Conservation (phyloP, 108 stramenopile species). For the Aurantiochytrium sp. region DNA sequence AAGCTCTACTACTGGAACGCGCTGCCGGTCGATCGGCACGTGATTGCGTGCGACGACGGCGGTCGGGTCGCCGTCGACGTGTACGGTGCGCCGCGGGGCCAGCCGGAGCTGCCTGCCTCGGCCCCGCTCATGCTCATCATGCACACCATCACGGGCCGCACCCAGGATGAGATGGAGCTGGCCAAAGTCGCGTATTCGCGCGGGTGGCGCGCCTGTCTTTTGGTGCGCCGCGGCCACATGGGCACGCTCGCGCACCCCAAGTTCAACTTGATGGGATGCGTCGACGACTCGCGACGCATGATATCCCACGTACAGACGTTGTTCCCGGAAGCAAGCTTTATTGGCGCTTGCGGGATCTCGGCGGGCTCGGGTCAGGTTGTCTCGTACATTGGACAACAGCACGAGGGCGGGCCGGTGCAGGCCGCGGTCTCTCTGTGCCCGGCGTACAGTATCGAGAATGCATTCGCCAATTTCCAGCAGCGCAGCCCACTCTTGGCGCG, state of each 20-base stretch:
- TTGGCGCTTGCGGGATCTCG: not conserved
- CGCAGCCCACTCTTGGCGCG: not conserved
- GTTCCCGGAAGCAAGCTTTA: not conserved
- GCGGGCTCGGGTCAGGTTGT: conserved; percentile 2
- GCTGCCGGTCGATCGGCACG: not conserved
- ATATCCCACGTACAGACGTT: not conserved
- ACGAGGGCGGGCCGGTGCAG: not conserved
- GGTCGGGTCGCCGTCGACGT: conserved; percentile 9
- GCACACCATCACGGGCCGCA: conserved; percentile 1
- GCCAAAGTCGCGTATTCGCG: not conserved
- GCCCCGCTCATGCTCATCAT: conserved; percentile 2
- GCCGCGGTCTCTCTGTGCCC: conserved; percentile 17
- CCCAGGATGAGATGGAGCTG: not conserved
- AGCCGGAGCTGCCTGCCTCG: not conserved
- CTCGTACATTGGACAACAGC: conserved; percentile 9
- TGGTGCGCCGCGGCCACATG: not conserved
- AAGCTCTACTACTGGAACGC: not conserved
- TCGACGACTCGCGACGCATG: conserved; percentile 7
- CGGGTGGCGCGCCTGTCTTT: not conserved
- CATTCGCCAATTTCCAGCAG: not conserved
- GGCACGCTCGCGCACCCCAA: not conserved
- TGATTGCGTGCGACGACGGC: not conserved
- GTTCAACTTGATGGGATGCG: not conserved
- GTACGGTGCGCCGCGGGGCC: not conserved
- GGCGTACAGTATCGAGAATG: not conserved